These are phyloP conservation scores for Passalora sequoiae DNA, from an alignment of 2,329 filamentous ascomycete species.

Conservation along the genomic window DNA sequence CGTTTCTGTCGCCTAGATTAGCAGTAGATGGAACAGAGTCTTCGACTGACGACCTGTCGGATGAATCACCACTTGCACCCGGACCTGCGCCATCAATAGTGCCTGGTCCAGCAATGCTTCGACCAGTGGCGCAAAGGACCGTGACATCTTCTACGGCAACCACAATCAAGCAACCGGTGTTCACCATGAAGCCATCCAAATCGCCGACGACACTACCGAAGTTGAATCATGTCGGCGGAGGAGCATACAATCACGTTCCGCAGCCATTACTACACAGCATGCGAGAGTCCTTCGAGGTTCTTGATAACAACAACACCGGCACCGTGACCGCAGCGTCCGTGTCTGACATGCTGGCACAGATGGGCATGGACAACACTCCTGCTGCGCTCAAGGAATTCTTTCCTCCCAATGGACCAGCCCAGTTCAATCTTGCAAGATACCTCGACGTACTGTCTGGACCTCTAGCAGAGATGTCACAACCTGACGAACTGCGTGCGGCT, in stretches of 20 bases:
- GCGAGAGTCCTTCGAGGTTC: conserved; percentile 86
- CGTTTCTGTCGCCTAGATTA: conserved; percentile 8
- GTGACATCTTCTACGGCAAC: conserved; percentile 32
- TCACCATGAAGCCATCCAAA: conserved; percentile 11
- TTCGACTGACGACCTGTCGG: conserved; percentile 18
- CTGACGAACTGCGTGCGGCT: conserved; percentile 76
- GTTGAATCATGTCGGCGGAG: conserved; percentile 16
- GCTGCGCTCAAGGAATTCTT: conserved; percentile 78
- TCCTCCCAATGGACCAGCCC: conserved; percentile 58
- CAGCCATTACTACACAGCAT: conserved; percentile 79
- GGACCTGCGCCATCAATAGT: conserved; percentile 14
- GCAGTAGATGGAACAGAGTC: conserved; percentile 16
- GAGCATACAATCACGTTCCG: conserved; percentile 63
- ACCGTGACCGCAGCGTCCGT: conserved; percentile 77
- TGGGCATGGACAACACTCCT: conserved; percentile 70
- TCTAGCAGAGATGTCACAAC: conserved; percentile 68
- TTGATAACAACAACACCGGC: conserved; percentile 85
- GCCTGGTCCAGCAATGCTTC: conserved; percentile 31
- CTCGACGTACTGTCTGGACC: conserved; percentile 74
- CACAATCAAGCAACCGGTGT: conserved; percentile 24
- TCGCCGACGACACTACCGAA: conserved; percentile 13
- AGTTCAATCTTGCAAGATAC: conserved; percentile 78
- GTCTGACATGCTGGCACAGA: conserved; percentile 76
- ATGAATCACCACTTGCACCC: conserved; percentile 20
- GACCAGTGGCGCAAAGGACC: conserved; percentile 37